Conservation (phyloP, 257 asterid genomes). For the Salvia miltiorrhiza region DNA sequence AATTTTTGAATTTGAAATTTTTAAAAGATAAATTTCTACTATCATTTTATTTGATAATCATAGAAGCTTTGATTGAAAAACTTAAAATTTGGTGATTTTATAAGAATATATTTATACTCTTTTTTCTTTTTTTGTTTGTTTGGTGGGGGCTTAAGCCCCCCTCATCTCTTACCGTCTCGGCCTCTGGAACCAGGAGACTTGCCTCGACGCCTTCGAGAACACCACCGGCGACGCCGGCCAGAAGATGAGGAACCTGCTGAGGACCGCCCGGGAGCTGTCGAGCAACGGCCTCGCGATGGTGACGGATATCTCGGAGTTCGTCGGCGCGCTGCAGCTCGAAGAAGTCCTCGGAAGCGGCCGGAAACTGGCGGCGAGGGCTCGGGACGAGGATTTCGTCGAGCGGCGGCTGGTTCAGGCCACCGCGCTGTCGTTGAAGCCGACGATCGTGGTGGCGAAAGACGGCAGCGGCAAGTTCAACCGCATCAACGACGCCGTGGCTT, state of each 20-base stretch:
- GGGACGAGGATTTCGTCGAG: not conserved
- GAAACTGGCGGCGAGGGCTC: not conserved
- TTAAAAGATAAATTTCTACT: too few species aligned
- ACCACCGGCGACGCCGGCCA: conserved; percentile 43
- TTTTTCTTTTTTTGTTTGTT: too few species aligned
- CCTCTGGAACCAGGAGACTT: conserved; percentile 65
- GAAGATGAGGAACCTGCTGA: conserved; percentile 42
- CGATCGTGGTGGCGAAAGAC: conserved; percentile 55
- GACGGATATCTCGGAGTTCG: conserved; percentile 23
- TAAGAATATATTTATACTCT: too few species aligned
- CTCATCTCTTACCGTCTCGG: too few species aligned
- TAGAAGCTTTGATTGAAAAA: too few species aligned
- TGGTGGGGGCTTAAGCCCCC: too few species aligned
- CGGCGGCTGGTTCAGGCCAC: conserved; percentile 15
- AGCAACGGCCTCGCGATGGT: conserved; percentile 52
- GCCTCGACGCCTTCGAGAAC: conserved; percentile 62
- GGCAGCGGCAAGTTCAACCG: conserved; percentile 49
- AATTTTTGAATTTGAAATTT: too few species aligned
- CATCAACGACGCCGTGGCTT: conserved; percentile 42
- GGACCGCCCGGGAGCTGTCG: conserved; percentile 27
- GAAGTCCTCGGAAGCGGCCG: not conserved
- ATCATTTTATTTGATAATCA: too few species aligned
- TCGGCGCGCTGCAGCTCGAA: conserved; percentile 10
- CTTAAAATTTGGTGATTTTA: too few species aligned
- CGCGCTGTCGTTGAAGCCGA: conserved; percentile 20